phyloP scores from a whole-genome alignment of 106 monocot species.

The Dioscorea zingiberensis region DNA sequence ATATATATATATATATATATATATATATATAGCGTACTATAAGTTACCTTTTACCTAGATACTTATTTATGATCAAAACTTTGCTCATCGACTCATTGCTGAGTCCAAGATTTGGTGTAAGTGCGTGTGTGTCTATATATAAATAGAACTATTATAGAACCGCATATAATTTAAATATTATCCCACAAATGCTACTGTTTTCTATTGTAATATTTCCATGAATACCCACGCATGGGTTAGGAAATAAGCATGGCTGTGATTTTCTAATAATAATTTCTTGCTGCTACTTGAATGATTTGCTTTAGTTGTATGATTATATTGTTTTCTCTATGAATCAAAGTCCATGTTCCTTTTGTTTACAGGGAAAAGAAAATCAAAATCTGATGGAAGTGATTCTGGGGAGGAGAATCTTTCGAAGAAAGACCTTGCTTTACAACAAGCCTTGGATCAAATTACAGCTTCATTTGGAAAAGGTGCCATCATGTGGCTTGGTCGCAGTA shows the following conservation, averaged over 20 bases:
- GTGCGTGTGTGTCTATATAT: too few relatives aligned
- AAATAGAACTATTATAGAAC: too few relatives aligned
- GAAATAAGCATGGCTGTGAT: neutral
- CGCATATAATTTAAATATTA: too few relatives aligned
- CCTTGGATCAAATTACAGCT: constrained; percentile 82
- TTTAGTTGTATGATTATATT: neutral
- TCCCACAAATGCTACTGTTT: neutral
- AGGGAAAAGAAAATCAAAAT: constrained; percentile 58
- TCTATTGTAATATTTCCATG: neutral
- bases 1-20: too few relatives aligned
- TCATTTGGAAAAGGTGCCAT: constrained; percentile 96
- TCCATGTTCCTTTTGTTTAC: neutral
- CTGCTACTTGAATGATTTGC: neutral
- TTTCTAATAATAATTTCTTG: neutral
- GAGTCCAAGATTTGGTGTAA: too few relatives aligned
- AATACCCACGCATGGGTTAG: neutral
- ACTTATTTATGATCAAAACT: too few relatives aligned
- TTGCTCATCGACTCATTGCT: too few relatives aligned
- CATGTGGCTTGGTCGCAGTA: constrained; percentile 96
- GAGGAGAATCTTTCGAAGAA: constrained; percentile 76
- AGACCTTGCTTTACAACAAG: constrained; percentile 81
- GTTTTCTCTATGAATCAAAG: neutral
- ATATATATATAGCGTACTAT: too few relatives aligned
- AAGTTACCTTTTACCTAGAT: too few relatives aligned
- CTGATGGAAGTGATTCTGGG: constrained; percentile 67